phyloP scores from a whole-genome alignment of 257 asterid species.

The Galeopsis tetrahit region DNA sequence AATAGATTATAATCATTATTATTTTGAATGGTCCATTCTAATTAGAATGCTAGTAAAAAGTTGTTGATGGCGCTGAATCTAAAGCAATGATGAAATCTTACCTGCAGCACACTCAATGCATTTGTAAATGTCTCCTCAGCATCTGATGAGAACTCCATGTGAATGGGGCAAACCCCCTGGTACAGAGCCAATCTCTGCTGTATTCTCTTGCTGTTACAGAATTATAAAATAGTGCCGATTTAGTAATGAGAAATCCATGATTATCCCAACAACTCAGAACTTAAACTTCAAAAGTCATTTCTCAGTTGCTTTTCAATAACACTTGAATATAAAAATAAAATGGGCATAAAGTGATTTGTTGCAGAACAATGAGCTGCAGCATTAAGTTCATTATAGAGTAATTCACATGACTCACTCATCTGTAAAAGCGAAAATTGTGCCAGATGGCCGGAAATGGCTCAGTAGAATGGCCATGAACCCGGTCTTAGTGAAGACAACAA shows the following conservation, averaged over 20 bases:
- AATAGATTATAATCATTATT: background rate
- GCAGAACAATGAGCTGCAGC: background rate
- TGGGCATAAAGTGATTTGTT: background rate
- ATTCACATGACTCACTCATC: constrained; percentile 69
- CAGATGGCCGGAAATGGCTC: constrained; percentile 96
- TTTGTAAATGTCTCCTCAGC: constrained; percentile 80
- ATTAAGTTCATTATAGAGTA: constrained; percentile 13
- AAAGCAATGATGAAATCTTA: constrained; percentile 32
- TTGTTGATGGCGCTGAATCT: constrained; percentile 8
- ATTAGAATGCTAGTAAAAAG: constrained; percentile 4
- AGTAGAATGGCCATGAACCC: constrained; percentile 96
- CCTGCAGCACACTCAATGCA: constrained; percentile 75
- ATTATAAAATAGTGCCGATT: constrained; percentile 19
- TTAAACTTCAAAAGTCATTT: background rate
- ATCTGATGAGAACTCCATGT: constrained; percentile 83
- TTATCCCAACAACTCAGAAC: background rate
- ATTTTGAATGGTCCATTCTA: background rate
- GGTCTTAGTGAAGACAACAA: constrained; percentile 88
- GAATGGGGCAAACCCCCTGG: constrained; percentile 93
- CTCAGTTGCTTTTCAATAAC: background rate
- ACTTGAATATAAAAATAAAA: background rate
- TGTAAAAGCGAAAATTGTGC: constrained; percentile 96
- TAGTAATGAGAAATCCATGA: constrained; percentile 13
- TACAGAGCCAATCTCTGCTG: constrained; percentile 91
- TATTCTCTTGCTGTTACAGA: constrained; percentile 76